Conservation (phyloP, 179 eudicot species). For the Heliamphora pulchella region DNA sequence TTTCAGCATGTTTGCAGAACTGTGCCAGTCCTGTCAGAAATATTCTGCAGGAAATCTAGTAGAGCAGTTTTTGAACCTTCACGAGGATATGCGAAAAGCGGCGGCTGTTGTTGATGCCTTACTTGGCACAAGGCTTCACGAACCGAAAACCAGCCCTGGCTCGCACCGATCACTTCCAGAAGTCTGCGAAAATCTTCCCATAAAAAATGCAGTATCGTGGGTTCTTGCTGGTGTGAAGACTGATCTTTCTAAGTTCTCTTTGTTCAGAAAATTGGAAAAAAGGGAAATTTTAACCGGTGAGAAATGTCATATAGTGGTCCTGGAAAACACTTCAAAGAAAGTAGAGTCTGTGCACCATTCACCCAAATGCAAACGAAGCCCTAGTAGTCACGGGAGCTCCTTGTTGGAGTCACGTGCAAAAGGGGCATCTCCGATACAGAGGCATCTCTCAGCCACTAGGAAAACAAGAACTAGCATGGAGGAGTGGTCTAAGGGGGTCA, state of each 20-base stretch:
- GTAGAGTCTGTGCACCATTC: constrained; percentile 17
- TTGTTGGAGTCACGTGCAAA: constrained; percentile 8
- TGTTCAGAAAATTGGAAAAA: constrained; percentile 22
- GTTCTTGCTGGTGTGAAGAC: constrained; percentile 38
- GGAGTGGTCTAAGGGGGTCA: constrained; percentile 21
- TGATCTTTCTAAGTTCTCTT: constrained; percentile 29
- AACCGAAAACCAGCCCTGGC: constrained; percentile 12
- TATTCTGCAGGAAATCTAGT: constrained; percentile 23
- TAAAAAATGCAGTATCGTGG: constrained; percentile 31
- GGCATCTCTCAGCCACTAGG: constrained; percentile 3
- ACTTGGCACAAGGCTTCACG: constrained; percentile 11
- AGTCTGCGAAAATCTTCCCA: neutral
- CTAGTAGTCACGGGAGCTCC: constrained; percentile 4
- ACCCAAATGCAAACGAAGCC: constrained; percentile 20
- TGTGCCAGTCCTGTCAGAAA: constrained; percentile 27
- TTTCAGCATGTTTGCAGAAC: constrained; percentile 36
- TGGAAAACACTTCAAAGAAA: constrained; percentile 25
- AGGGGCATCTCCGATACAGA: constrained; percentile 10
- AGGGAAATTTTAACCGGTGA: constrained; percentile 17
- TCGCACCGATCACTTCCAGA: constrained; percentile 14
- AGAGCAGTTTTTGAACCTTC: constrained; percentile 30
- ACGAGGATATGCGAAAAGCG: constrained; percentile 27
- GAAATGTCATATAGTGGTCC: constrained; percentile 19
- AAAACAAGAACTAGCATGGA: constrained; percentile 11
- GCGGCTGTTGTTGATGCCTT: constrained; percentile 16